Evolutionary conservation across 176 grass and related monocot species (phyloP).

Genomic region (Elymus sibiricus): DNA sequence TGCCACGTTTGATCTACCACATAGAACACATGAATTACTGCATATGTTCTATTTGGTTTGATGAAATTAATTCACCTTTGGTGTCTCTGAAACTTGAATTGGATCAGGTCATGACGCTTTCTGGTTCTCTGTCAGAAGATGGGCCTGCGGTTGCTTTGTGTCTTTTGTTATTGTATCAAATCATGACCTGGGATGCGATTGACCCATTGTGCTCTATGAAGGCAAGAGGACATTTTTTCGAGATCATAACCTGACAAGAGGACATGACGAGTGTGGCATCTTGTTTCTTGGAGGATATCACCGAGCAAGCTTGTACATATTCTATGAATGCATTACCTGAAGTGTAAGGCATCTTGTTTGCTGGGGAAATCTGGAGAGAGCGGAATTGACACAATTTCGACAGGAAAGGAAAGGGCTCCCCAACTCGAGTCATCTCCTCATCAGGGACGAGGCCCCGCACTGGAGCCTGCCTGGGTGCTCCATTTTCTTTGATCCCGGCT

Average conservation of each 20-base stretch:
- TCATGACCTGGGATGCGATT: neutral
- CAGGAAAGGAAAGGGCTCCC: neutral
- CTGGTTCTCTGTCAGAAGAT: neutral
- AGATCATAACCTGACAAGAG: neutral
- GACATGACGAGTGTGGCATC: neutral
- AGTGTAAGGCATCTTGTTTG: neutral
- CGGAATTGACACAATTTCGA: neutral
- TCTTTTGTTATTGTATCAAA: neutral
- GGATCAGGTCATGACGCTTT: neutral
- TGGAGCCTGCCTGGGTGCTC: neutral
- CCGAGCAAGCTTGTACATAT: neutral
- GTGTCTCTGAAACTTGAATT: slow-evolving; percentile 5
- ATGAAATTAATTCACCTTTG: neutral
- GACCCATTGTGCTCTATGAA: too few relatives aligned
- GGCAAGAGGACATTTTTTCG: neutral
- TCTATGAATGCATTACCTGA: neutral
- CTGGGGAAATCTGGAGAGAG: neutral
- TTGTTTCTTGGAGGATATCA: neutral
- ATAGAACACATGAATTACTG: neutral
- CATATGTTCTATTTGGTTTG: neutral
- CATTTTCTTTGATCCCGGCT: neutral
- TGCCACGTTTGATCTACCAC: neutral
- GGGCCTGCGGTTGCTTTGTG: neutral
- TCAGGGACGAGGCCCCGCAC: neutral
- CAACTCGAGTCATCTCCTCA: neutral